Evolutionary conservation across 2,329 filamentous ascomycete species (phyloP).

Genomic region (Ramularia endophylla): DNA sequence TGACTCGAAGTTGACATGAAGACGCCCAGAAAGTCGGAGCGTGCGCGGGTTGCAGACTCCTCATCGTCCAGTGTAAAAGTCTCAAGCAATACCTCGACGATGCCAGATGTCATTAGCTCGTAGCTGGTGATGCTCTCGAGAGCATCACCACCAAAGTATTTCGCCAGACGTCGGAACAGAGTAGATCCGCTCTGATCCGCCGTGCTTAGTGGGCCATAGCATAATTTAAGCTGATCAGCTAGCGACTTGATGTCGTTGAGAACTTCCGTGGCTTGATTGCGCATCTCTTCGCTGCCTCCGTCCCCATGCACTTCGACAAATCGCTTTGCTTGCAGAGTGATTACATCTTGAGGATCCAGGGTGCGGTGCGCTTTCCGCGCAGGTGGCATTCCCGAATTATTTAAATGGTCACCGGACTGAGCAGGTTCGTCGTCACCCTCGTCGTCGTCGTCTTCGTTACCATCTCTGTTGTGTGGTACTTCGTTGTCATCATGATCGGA

Average conservation of each 20-base stretch:
- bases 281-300: conserved; percentile 66
- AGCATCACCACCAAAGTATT: conserved; percentile 82
- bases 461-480: conserved; percentile 27
- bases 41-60: conserved; percentile 51
- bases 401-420: conserved; percentile 56
- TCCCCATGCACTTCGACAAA: conserved; percentile 81
- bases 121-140: conserved; percentile 93
- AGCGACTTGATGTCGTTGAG: conserved; percentile 66
- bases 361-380: conserved; percentile 27
- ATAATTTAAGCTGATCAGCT: conserved; percentile 63
- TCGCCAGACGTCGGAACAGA: conserved; percentile 69
- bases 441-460: conserved; percentile 22
- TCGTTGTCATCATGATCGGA: conserved; percentile 38
- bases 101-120: conserved; percentile 82
- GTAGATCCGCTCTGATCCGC: conserved; percentile 44
- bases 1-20: conserved; percentile 75
- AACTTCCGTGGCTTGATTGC: conserved; percentile 71
- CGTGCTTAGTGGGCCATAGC: conserved; percentile 50
- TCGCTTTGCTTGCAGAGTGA: conserved; percentile 69
- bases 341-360: conserved; percentile 61
- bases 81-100: conserved; percentile 76
- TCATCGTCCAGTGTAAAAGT: conserved; percentile 71
- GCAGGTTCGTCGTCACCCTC: conserved; percentile 37
- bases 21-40: conserved; percentile 78
- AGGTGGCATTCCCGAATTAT: conserved; percentile 37